Conservation (phyloP, 192 early-diverging fungal species). For the Coemansia sp. region DNA sequence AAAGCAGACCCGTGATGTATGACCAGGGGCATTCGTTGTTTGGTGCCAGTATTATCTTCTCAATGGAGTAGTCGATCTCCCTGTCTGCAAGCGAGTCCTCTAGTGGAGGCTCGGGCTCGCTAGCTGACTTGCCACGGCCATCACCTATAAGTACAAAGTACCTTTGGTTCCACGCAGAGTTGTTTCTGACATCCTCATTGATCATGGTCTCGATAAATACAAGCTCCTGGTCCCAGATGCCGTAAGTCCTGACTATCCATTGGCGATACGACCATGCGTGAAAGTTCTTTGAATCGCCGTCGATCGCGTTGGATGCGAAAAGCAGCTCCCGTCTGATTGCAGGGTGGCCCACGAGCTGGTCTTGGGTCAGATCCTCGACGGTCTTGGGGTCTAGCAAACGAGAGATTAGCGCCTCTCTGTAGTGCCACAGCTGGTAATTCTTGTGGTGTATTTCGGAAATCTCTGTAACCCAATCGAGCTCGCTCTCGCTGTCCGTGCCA, state of each 20-base stretch:
- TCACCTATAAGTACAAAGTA: constrained; percentile 68
- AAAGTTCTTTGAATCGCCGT: constrained; percentile 93
- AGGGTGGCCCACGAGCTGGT: constrained; percentile 37
- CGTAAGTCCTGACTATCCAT: constrained; percentile 79
- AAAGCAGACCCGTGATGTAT: constrained; percentile 72
- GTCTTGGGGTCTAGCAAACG: constrained; percentile 27
- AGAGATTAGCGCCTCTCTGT: constrained; percentile 30
- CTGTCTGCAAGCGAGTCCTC: constrained; percentile 16
- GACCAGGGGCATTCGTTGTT: constrained; percentile 93
- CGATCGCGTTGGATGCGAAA: constrained; percentile 70
- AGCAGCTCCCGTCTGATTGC: constrained; percentile 64
- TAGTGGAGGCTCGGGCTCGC: neutral
- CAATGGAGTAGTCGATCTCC: constrained; percentile 60
- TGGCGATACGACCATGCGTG: constrained; percentile 98
- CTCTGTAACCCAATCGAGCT: constrained; percentile 75
- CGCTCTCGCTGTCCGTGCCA: constrained; percentile 61
- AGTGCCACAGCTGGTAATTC: constrained; percentile 94
- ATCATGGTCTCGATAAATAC: constrained; percentile 71
- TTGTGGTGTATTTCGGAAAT: constrained; percentile 79
- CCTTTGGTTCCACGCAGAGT: constrained; percentile 98
- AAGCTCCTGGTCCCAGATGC: constrained; percentile 78
- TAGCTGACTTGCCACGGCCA: constrained; percentile 5
- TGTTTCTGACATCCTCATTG: constrained; percentile 86
- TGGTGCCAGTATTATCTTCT: constrained; percentile 76
- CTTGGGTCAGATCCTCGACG: constrained; percentile 19